Percentiles rank a stretch among this genome's conserved stretches.
phyloP scores from a whole-genome alignment of 2,329 filamentous ascomycete genomes.

The Clarireedia homoeocarpa region DNA sequence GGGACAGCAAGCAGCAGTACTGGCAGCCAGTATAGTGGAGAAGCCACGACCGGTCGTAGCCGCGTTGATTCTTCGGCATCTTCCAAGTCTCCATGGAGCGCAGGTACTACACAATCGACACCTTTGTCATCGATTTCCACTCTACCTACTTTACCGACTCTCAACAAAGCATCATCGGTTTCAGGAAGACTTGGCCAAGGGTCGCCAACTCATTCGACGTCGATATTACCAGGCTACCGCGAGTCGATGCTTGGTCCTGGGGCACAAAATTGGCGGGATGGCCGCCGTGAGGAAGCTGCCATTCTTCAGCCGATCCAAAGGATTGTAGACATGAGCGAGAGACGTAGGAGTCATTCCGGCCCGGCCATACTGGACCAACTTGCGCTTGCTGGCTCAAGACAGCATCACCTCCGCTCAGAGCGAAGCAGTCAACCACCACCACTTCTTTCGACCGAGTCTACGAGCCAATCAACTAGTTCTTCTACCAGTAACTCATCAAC shows the following conservation, averaged over 20 bases:
- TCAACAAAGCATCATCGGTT: not conserved
- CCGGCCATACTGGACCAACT: conserved; percentile 11
- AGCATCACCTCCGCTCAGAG: conserved; percentile 20
- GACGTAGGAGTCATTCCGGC: conserved; percentile 14
- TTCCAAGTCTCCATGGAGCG: conserved; percentile 18
- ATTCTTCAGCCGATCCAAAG: conserved; percentile 14
- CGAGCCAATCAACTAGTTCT: conserved; percentile 21
- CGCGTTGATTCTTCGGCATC: conserved; percentile 21
- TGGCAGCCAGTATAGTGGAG: conserved; percentile 17
- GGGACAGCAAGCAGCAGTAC: conserved; percentile 16
- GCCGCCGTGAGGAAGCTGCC: conserved; percentile 16
- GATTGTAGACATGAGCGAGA: conserved; percentile 15
- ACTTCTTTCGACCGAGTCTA: conserved; percentile 25
- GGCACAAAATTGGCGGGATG: conserved; percentile 25
- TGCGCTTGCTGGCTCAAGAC: conserved; percentile 16
- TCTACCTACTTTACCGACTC: conserved; percentile 11
- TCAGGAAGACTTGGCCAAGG: conserved; percentile 9
- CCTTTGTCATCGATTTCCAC: conserved; percentile 2
- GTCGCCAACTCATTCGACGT: conserved; percentile 19
- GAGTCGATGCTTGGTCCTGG: conserved; percentile 25
- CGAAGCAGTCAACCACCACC: conserved; percentile 19
- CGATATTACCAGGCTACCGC: conserved; percentile 26
- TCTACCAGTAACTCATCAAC: conserved; percentile 23
- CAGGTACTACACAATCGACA: conserved; percentile 2
- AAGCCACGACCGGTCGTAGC: conserved; percentile 12